phyloP scores from a whole-genome alignment of 768 basidiomycete genomes.

The Sarcodon aspratus region DNA sequence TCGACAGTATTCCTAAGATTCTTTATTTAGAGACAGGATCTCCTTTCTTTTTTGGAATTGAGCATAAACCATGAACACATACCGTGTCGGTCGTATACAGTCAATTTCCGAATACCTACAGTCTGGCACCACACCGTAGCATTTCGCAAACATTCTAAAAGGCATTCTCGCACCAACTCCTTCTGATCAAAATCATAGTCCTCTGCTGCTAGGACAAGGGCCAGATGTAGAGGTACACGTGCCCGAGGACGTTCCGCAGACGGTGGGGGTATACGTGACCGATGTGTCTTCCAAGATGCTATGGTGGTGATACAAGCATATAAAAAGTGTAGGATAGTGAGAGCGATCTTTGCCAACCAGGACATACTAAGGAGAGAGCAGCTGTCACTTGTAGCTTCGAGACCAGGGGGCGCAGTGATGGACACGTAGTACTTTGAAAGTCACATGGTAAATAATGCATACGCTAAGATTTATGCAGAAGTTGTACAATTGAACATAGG shows the following conservation, averaged over 20 bases:
- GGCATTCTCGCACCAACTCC: constrained; percentile 25
- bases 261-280: constrained; percentile 24
- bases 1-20: background rate
- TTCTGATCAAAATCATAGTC: constrained; percentile 15
- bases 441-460: no score
- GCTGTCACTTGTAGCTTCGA: no score
- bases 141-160: constrained; percentile 43
- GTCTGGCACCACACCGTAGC: constrained; percentile 50
- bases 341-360: constrained; percentile 32
- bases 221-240: constrained; percentile 56
- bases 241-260: constrained; percentile 39
- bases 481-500: no score
- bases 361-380: constrained; percentile 25
- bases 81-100: constrained; percentile 69
- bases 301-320: constrained; percentile 35
- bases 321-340: constrained; percentile 46
- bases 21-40: background rate
- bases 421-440: no score
- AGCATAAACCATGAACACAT: constrained; percentile 16
- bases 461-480: no score
- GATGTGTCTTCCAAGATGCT: constrained; percentile 24
- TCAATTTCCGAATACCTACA: constrained; percentile 52
- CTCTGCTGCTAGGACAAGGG: constrained; percentile 47
- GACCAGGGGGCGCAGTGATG: no score
- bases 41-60: background rate